Evolutionary conservation across 345 rosid species (phyloP).

Genomic region (Arabidopsis thaliana): TAIR10.1 NC_003070.9:18720501-18721000

Average conservation of each 20-base stretch:
- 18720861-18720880: conserved; percentile 30
- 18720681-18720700: conserved; percentile 47
- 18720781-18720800: conserved; percentile 28
- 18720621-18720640: conserved; percentile 32
- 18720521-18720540: conserved; percentile 45
- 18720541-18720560: conserved; percentile 40
- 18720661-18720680: conserved; percentile 33
- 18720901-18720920: conserved; percentile 42
- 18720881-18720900: conserved; percentile 46
- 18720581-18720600: conserved; percentile 47
- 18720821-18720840: conserved; percentile 50
- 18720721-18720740: conserved; percentile 38
- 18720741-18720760: conserved; percentile 48
- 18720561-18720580: conserved; percentile 48
- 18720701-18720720: conserved; percentile 50
- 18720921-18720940: conserved; percentile 44
- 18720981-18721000: conserved; percentile 46
- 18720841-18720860: conserved; percentile 37
- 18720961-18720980: conserved; percentile 46
- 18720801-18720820: conserved; percentile 44
- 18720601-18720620: conserved; percentile 36
- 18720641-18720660: conserved; percentile 46
- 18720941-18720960: conserved; percentile 36
- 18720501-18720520: conserved; percentile 42
- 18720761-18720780: conserved; percentile 23